These are phyloP conservation scores for Termitomyces sp. DNA, from an alignment of 768 basidiomycete genomes.

Conservation along the genomic window DNA sequence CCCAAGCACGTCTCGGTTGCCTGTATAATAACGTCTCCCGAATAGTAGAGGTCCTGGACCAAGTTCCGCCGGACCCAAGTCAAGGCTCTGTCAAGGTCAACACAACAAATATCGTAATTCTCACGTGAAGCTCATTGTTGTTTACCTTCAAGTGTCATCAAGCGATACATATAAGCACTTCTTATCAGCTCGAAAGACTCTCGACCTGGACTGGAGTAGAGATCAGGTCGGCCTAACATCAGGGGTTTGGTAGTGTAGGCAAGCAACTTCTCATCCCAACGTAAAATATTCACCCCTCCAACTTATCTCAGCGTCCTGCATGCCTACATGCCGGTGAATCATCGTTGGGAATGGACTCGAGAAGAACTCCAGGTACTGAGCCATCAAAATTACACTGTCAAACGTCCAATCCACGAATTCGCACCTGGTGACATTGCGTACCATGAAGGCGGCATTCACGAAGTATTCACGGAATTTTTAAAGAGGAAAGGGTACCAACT, in stretches of 20 bases:
- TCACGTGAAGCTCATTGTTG: not conserved
- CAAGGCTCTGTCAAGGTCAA: too few relatives aligned
- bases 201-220: not conserved
- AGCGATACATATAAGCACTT: not conserved
- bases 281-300: not conserved
- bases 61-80: too few relatives aligned
- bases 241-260: not conserved
- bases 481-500: slow-evolving; percentile 17
- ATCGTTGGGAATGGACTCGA: slow-evolving; percentile 16
- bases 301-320: slow-evolving; percentile 1
- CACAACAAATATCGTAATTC: not conserved
- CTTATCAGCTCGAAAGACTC: not conserved
- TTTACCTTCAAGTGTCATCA: not conserved
- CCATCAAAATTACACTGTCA: not conserved
- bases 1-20: not conserved
- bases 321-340: slow-evolving; percentile 14
- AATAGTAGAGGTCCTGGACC: too few relatives aligned
- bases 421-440: slow-evolving; percentile 26
- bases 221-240: not conserved
- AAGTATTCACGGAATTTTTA: slow-evolving; percentile 18
- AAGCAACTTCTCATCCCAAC: not conserved
- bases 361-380: slow-evolving; percentile 4
- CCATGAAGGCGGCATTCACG: slow-evolving; percentile 17
- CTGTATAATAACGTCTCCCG: not conserved
- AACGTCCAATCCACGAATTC: slow-evolving; percentile 8